Evolutionary conservation across 176 grass and related monocot genomes (phyloP).

Genomic region (Aegilops longissima): DNA sequence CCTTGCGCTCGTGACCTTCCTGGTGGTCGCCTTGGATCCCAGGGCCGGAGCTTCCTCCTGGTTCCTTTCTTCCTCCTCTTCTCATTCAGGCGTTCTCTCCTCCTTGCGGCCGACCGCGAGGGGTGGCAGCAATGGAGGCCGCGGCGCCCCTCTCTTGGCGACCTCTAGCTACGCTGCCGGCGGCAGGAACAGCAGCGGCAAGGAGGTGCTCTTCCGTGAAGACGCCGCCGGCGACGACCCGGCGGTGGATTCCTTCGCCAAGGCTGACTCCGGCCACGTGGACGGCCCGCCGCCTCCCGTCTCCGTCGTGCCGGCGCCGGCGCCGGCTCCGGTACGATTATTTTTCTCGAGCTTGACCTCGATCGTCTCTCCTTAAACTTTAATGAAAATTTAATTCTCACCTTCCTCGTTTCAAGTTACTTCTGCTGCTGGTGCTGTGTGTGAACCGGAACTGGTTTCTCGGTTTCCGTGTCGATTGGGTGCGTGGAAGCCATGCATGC

Average conservation of each 20-base stretch:
- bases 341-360: background rate
- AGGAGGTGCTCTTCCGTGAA: background rate
- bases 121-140: background rate
- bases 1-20: constrained; percentile 25
- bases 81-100: background rate
- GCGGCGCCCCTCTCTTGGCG: constrained; percentile 31
- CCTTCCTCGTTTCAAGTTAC: background rate
- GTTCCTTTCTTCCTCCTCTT: constrained; percentile 20
- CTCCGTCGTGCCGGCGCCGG: background rate
- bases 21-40: constrained; percentile 37
- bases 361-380: background rate
- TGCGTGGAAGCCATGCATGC: no score
- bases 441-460: background rate
- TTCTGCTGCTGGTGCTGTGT: background rate
- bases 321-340: background rate
- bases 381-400: background rate
- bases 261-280: background rate
- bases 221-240: background rate
- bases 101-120: constrained; percentile 14
- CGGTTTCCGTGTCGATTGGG: no score
- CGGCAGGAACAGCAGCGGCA: constrained; percentile 29
- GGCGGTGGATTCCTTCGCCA: background rate
- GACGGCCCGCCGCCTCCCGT: background rate
- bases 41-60: constrained; percentile 30
- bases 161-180: constrained; percentile 16